phyloP scores from a whole-genome alignment of 495 filamentous ascomycete species.

The Sporormia fimetaria region DNA sequence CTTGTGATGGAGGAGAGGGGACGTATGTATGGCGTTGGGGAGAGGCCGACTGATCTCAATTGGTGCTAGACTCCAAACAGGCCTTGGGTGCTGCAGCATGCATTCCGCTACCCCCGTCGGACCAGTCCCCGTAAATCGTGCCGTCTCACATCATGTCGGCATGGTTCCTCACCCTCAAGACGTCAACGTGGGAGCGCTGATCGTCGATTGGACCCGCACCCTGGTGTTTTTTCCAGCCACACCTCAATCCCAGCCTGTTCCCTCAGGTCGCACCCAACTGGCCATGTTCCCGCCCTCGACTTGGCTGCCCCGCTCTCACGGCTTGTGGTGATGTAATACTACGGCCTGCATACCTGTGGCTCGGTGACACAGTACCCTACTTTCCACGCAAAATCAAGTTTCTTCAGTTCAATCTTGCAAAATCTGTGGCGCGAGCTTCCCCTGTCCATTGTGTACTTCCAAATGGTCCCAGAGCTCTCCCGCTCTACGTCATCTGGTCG shows the following conservation, averaged over 20 bases:
- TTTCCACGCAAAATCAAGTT: slow-evolving; percentile 20
- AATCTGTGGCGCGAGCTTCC: slow-evolving; percentile 25
- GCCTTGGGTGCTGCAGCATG: no score
- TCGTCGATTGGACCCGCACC: slow-evolving; percentile 15
- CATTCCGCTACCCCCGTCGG: no score
- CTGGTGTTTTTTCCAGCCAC: slow-evolving; percentile 23
- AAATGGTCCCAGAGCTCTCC: neutral
- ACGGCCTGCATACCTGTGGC: slow-evolving; percentile 1
- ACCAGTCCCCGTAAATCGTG: no score
- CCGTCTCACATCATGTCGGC: neutral
- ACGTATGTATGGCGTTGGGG: no score
- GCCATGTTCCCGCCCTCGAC: slow-evolving; percentile 7
- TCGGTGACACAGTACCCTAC: slow-evolving; percentile 4
- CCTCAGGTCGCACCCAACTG: slow-evolving; percentile 6
- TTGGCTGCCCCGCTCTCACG: slow-evolving; percentile 21
- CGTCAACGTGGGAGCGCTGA: slow-evolving; percentile 1
- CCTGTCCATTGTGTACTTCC: no score
- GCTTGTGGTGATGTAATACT: slow-evolving; percentile 25
- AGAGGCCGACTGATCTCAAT: no score
- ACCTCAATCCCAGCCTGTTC: slow-evolving; percentile 5
- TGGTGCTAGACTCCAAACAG: no score
- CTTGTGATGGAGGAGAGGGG: no score
- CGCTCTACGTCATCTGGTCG: slow-evolving; percentile 27
- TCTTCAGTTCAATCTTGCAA: neutral
- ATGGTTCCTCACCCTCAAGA: neutral